A percentile compares a stretch with the other conserved stretches of the same genome.
These are phyloP conservation scores for Pholiota adiposa DNA, from an alignment of 1,284 basidiomycete species.

Conservation along the genomic window DNA sequence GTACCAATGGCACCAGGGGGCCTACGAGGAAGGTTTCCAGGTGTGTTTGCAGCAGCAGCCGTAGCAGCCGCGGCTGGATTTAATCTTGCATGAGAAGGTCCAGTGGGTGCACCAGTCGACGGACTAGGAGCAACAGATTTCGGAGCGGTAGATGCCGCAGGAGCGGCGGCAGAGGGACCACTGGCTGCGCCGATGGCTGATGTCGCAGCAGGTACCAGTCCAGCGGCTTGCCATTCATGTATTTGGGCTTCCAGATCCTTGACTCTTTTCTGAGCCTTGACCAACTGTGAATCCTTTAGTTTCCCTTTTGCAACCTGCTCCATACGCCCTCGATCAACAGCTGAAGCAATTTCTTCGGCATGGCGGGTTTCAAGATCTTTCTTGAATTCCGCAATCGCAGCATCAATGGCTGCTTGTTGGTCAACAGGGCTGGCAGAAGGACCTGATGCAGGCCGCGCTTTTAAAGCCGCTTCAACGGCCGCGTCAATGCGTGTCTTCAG, in stretches of 20 bases:
- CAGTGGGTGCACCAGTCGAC: slow-evolving; percentile 25
- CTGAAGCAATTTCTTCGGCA: slow-evolving; percentile 59
- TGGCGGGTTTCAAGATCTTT: slow-evolving; percentile 49
- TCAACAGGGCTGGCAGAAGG: slow-evolving; percentile 32
- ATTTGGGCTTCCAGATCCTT: slow-evolving; percentile 72
- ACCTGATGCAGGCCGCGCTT: slow-evolving; percentile 33
- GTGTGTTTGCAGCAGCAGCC: slow-evolving; percentile 18
- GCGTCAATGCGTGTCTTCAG: slow-evolving; percentile 47
- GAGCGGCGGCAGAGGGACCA: slow-evolving; percentile 18
- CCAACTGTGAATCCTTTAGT: slow-evolving; percentile 70
- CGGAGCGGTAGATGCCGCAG: slow-evolving; percentile 26
- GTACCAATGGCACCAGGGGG: slow-evolving; percentile 21
- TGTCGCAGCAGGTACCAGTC: slow-evolving; percentile 43
- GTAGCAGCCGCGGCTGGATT: slow-evolving; percentile 20
- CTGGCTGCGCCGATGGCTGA: slow-evolving; percentile 9
- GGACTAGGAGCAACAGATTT: slow-evolving; percentile 23
- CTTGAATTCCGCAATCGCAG: slow-evolving; percentile 55
- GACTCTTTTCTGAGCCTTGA: slow-evolving; percentile 57
- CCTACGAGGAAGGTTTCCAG: slow-evolving; percentile 27
- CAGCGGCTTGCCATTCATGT: slow-evolving; percentile 55
- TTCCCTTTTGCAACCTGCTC: slow-evolving; percentile 64
- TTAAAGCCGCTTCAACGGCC: slow-evolving; percentile 46
- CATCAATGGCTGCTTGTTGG: slow-evolving; percentile 50
- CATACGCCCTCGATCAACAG: slow-evolving; percentile 68
- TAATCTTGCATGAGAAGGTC: slow-evolving; percentile 15